A percentile compares a stretch with the other conserved stretches of the same genome.
phyloP scores from a whole-genome alignment of 768 basidiomycete species.

The Russula sp. region DNA sequence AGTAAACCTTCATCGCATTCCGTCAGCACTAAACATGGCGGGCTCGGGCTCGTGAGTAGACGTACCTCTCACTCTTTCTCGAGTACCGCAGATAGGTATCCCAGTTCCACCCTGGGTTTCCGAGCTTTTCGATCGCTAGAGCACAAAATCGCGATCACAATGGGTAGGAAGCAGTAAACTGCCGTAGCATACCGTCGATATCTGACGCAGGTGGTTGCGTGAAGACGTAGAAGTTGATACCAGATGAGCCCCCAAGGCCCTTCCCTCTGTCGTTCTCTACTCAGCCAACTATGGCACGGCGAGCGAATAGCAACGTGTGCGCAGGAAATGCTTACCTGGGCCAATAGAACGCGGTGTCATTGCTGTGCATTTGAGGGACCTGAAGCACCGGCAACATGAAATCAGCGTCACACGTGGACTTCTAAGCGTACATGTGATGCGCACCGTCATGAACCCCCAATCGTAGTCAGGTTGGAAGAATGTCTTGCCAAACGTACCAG shows the following conservation, averaged over 20 bases:
- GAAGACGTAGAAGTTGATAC: slow-evolving; percentile 23
- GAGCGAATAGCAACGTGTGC: not conserved
- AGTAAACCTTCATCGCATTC: not conserved
- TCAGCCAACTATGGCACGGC: not conserved
- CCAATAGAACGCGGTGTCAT: slow-evolving; percentile 17
- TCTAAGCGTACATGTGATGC: not conserved
- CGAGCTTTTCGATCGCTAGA: slow-evolving; percentile 24
- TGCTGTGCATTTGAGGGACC: slow-evolving; percentile 22
- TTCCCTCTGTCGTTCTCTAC: slow-evolving; percentile 16
- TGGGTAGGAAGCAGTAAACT: too few relatives aligned
- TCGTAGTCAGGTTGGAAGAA: slow-evolving; percentile 22
- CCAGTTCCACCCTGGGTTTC: slow-evolving; percentile 31
- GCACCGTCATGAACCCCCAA: slow-evolving; percentile 24
- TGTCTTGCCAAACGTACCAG: slow-evolving; percentile 19
- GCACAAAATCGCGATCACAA: too few relatives aligned
- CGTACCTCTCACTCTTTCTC: slow-evolving; percentile 21
- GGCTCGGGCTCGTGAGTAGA: not conserved
- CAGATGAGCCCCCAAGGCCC: slow-evolving; percentile 22
- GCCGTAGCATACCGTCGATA: slow-evolving; percentile 19
- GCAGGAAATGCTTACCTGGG: slow-evolving; percentile 1
- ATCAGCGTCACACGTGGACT: too few relatives aligned
- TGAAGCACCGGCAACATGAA: not conserved
- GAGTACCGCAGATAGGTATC: slow-evolving; percentile 24
- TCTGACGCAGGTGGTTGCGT: slow-evolving; percentile 23
- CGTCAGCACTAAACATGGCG: not conserved